phyloP scores from a whole-genome alignment of 2,329 filamentous ascomycete species.

The Aspergillus fructus region DNA sequence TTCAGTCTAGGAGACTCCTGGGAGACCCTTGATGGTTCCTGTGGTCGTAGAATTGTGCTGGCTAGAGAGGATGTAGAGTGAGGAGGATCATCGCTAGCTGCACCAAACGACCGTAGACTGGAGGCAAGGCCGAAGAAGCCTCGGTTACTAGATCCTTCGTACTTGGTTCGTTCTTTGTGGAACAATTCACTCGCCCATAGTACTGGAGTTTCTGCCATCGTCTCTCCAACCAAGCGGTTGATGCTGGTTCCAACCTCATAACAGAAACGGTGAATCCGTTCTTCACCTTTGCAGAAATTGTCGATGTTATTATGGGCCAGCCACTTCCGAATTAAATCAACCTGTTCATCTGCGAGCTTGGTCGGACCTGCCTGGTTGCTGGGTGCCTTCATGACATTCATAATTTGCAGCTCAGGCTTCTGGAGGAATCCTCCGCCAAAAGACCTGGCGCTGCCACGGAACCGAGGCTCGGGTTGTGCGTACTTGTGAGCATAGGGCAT shows the following conservation, averaged over 20 bases:
- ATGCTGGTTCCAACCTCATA: conserved; percentile 87
- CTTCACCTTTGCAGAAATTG: conserved; percentile 92
- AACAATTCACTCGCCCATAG: conserved; percentile 92
- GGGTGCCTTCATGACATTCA: conserved; percentile 80
- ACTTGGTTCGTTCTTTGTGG: conserved; percentile 61
- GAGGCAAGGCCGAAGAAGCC: conserved; percentile 35
- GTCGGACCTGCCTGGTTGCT: conserved; percentile 86
- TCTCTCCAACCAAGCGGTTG: conserved; percentile 79
- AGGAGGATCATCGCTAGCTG: conserved; percentile 44
- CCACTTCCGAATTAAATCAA: conserved; percentile 81
- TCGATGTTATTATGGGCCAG: conserved; percentile 77
- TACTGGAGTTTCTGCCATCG: conserved; percentile 78
- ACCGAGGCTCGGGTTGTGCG: conserved; percentile 32
- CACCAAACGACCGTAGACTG: conserved; percentile 46
- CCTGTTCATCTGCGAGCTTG: conserved; percentile 94
- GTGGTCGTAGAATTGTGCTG: conserved; percentile 24
- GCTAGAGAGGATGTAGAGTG: conserved; percentile 29
- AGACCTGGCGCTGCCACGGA: conserved; percentile 46
- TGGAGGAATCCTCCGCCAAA: conserved; percentile 64
- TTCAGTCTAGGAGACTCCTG: conserved; percentile 37
- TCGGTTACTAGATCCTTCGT: conserved; percentile 41
- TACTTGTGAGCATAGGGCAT: conserved; percentile 65
- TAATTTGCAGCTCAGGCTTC: conserved; percentile 77
- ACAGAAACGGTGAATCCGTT: conserved; percentile 90
- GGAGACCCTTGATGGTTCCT: conserved; percentile 33